Conservation (phyloP, 2,329 filamentous ascomycete species). For the Cercospora janseana region DNA sequence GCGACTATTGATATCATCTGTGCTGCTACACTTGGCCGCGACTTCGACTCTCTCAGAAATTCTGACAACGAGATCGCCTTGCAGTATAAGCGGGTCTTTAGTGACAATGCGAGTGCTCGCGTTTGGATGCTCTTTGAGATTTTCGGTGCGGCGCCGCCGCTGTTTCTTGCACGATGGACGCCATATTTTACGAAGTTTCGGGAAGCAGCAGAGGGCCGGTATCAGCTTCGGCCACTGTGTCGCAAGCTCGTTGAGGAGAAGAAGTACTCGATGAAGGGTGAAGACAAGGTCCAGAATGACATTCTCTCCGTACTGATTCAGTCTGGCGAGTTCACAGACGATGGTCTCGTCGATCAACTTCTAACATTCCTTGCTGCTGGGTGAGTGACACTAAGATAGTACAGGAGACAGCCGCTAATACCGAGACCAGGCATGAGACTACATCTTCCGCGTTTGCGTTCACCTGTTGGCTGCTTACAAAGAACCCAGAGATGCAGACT, state of each 20-base stretch:
- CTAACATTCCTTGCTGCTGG: constrained; percentile 55
- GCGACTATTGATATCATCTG: constrained; percentile 48
- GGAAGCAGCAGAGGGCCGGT: constrained; percentile 5
- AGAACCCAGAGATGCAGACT: constrained; percentile 48
- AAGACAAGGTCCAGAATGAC: constrained; percentile 37
- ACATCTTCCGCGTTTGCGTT: constrained; percentile 71
- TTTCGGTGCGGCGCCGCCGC: neutral
- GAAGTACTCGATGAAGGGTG: constrained; percentile 38
- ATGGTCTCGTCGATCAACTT: constrained; percentile 52
- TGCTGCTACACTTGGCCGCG: constrained; percentile 44
- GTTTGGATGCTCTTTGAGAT: constrained; percentile 2
- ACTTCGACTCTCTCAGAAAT: constrained; percentile 40
- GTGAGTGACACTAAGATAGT: constrained; percentile 1
- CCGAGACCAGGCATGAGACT: constrained; percentile 60
- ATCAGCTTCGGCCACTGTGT: constrained; percentile 7
- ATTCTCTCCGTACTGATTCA: constrained; percentile 51
- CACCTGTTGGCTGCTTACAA: constrained; percentile 67
- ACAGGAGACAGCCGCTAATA: neutral
- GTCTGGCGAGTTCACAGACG: constrained; percentile 52
- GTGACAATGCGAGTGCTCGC: constrained; percentile 2
- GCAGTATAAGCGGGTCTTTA: neutral
- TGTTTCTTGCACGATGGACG: constrained; percentile 5
- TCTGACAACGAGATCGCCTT: constrained; percentile 6
- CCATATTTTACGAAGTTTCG: constrained; percentile 4
- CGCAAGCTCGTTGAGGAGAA: constrained; percentile 25